Conservation (phyloP, 2,329 filamentous ascomycete genomes). For the Alternaria postmessia region DNA sequence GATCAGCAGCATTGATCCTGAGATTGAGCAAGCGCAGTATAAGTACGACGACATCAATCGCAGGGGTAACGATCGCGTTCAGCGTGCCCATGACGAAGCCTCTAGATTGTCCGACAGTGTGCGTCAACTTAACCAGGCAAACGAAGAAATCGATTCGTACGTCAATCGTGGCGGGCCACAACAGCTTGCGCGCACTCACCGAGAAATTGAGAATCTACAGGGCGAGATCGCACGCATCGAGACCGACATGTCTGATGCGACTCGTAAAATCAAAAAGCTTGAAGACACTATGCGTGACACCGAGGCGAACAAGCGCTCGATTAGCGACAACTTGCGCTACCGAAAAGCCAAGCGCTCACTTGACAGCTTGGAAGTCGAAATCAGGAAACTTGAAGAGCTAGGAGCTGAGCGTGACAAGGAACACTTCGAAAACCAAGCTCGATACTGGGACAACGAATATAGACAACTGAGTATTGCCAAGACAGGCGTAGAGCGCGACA, state of each 20-base stretch:
- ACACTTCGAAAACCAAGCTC: constrained; percentile 74
- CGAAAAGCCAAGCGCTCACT: constrained; percentile 77
- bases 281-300: constrained; percentile 80
- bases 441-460: constrained; percentile 70
- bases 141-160: constrained; percentile 82
- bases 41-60: constrained; percentile 79
- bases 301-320: constrained; percentile 83
- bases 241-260: constrained; percentile 71
- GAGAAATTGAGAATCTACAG: constrained; percentile 73
- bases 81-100: constrained; percentile 73
- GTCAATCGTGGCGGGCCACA: constrained; percentile 75
- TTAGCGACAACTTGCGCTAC: constrained; percentile 87
- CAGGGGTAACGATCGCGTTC: constrained; percentile 75
- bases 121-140: constrained; percentile 77
- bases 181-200: constrained; percentile 73
- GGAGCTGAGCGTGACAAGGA: constrained; percentile 85
- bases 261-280: constrained; percentile 76
- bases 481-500: constrained; percentile 75
- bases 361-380: constrained; percentile 71
- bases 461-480: constrained; percentile 76
- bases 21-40: constrained; percentile 77
- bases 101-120: constrained; percentile 76
- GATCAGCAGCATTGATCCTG: constrained; percentile 75
- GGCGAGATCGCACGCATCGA: constrained; percentile 71
- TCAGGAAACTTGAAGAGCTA: constrained; percentile 76